Evolutionary conservation across 305 asterid species (phyloP), one percentile per base, ranked within the genome.

Genomic region (Coffea humblotiana): DNA sequence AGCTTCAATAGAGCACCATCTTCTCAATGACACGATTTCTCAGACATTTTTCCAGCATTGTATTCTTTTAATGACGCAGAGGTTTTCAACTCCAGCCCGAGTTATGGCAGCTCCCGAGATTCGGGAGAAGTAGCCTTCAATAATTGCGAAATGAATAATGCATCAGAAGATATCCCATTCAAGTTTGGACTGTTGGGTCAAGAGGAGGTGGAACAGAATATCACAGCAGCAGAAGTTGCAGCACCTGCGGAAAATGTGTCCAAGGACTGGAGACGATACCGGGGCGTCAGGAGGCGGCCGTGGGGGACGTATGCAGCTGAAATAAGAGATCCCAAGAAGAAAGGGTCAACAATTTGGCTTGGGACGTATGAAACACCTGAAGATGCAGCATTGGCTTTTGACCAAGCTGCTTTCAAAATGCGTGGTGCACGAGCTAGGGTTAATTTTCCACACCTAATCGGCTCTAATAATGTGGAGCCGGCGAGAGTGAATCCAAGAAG

Each of bases 281-380:
- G 65, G 48, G 86, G 86, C 0, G 86, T 83, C 3, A 80, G 86
- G 14, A 52, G 74, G 79, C 52, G 82, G 79, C 84, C 67, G 19
- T 80, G 82, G 86, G 86, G 84, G 8, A 83, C 3, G 68, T 80
- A 64, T n/a, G 82, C 74, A 43, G 86, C 84, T 32, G 84, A 83
- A 61, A 72, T 83, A 76, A 80, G 79, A 49, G 68, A 80, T 27
- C 82, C 82, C 3, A 45, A 43, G 11, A 77, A 77, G 81, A 83
- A 66, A 76, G 79, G 79, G 8, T 35, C 73, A 12, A 80, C 82
- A 66, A n/a, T 72, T 11, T 80, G 83, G 86, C 81, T 83, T 5
- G 83, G 86, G 8, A 82, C 82, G 4, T 82, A 78, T 3, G 73
- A 74, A 66, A 82, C 79, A 16, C 56, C 85, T 2, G 82, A 78